Evolutionary conservation across 345 rosid genomes (phyloP), one percentile per base, ranked within the genome.

Genomic region (Populus alba): DNA sequence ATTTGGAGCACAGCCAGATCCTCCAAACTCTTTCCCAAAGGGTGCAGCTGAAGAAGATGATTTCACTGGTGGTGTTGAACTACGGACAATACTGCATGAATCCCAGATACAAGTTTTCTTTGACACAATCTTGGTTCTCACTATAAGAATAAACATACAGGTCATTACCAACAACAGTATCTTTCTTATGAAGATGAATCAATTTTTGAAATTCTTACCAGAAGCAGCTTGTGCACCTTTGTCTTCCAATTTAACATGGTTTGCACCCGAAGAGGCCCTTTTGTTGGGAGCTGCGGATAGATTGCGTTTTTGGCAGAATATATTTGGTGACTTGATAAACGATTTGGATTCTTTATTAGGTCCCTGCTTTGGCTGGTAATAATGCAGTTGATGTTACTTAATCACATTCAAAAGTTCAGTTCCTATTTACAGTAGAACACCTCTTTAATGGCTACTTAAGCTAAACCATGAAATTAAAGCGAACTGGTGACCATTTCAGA

Each of bases 281-380:
- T 51, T 81, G 71, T 22, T 35, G 38, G 77, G 78, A 81, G 70
- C 74, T 53, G 53, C 41, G n/a, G 78, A 65, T n/a, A 61, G 71
- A 23, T 57, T 57, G 68, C 27, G 80, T 41, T 70, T 75, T 62
- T 55, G 37, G 35, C 75, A 13, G 10, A 18, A 35, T 66, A 75
- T 55, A 82, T 80, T 84, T 12, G 80, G 82, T 13, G 76, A 79
- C 81, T 75, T 86, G n/a, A 22, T 22, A 38, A 86, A 80, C 16
- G 71, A 79, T 0, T 63, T 78, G 22, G 66, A 74, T 72, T 76
- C 74, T 51, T 79, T 73, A 9, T 37, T 35, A 47, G 49, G 63
- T 63, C 73, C 45, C 61, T 62, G 41, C 89, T 85, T 68, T 76
- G 72, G 6, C 41, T 68, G 62, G 18, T 41, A 81, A 74, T 29